phyloP scores from a whole-genome alignment of 208 protist genomes.

The Leishmania gerbilli region DNA sequence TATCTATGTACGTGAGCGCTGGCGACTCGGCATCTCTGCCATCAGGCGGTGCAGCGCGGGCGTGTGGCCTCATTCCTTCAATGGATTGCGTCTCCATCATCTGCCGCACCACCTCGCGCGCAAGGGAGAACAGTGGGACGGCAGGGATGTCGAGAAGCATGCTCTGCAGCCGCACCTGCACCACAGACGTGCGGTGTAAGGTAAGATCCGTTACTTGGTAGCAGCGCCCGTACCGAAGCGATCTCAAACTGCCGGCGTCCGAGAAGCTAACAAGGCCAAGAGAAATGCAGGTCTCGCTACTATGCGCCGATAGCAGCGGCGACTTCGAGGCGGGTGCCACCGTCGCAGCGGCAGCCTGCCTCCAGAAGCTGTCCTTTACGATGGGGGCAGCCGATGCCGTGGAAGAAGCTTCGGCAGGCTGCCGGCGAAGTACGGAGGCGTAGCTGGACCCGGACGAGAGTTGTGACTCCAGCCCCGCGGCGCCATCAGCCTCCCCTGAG shows the following conservation, averaged over 20 bases:
- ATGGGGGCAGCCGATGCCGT: not conserved
- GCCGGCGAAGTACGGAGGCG: not conserved
- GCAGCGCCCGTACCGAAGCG: conserved; percentile 17
- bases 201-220: conserved; percentile 19
- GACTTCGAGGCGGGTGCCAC: too few relatives aligned
- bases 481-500: not conserved
- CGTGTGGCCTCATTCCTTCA: not conserved
- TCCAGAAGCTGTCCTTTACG: not conserved
- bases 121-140: conserved; percentile 12
- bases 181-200: conserved; percentile 12
- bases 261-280: conserved; percentile 10
- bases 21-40: not conserved
- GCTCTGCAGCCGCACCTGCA: conserved; percentile 7
- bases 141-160: conserved; percentile 17
- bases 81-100: conserved; percentile 2
- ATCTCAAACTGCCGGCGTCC: not conserved
- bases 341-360: not conserved
- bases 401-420: not conserved
- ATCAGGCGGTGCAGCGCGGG: not conserved
- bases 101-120: conserved; percentile 17
- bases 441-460: not conserved
- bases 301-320: not conserved
- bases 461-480: too few relatives aligned
- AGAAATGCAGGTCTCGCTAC: conserved; percentile 2
- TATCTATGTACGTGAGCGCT: conserved; percentile 14